Conservation (phyloP, 768 basidiomycete species). For the Boletus insuetus region DNA sequence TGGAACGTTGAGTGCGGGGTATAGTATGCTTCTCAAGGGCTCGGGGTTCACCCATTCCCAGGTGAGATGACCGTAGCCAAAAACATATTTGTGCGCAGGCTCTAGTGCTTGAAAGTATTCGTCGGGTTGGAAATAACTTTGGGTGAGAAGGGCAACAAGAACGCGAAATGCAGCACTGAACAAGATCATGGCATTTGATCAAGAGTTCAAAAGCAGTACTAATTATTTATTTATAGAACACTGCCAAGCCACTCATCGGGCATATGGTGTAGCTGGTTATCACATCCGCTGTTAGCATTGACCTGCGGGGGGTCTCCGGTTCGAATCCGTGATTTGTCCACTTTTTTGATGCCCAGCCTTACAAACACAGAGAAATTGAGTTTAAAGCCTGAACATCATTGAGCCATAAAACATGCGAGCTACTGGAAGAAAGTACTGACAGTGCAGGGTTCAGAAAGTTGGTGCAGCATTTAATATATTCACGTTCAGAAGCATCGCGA, state of each 20-base stretch:
- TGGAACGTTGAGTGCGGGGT: slow-evolving; percentile 79
- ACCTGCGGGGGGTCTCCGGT: slow-evolving; percentile 39
- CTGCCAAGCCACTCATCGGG: slow-evolving; percentile 10
- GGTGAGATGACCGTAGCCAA: slow-evolving; percentile 87
- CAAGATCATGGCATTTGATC: slow-evolving; percentile 7
- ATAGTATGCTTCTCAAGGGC: slow-evolving; percentile 78
- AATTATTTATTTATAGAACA: neutral
- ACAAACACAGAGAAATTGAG: too few relatives aligned
- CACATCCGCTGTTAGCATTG: slow-evolving; percentile 39
- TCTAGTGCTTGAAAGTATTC: slow-evolving; percentile 96
- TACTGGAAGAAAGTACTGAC: too few relatives aligned
- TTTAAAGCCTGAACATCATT: too few relatives aligned
- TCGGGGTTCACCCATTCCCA: slow-evolving; percentile 87
- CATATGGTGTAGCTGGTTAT: slow-evolving; percentile 42
- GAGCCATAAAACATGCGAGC: too few relatives aligned
- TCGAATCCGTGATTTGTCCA: slow-evolving; percentile 41
- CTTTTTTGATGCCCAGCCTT: slow-evolving; percentile 3
- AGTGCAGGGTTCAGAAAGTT: too few relatives aligned
- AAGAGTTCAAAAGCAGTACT: too few relatives aligned
- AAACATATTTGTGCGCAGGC: slow-evolving; percentile 84
- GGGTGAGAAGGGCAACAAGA: slow-evolving; percentile 62
- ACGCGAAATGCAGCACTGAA: slow-evolving; percentile 53
- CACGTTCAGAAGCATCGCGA: neutral
- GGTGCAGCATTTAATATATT: neutral
- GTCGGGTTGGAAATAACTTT: slow-evolving; percentile 94